Conservation (phyloP, 2,329 filamentous ascomycete genomes). For the Bimuria novae-zelandiae region DNA sequence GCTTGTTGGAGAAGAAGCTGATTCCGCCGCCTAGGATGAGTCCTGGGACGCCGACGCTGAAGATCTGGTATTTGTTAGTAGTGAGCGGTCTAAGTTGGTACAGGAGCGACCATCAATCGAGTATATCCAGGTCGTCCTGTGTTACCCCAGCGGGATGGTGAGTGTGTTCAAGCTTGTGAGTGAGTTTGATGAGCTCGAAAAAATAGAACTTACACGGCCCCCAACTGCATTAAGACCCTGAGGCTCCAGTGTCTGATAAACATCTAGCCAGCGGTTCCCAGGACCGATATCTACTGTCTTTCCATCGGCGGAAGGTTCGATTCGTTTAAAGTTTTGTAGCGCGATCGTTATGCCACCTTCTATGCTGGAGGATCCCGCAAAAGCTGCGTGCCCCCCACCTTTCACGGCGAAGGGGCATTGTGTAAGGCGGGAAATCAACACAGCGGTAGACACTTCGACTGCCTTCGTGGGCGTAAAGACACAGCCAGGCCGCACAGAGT, state of each 20-base stretch:
- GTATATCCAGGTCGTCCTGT: no score
- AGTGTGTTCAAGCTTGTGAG: no score
- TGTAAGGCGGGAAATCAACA: constrained; percentile 29
- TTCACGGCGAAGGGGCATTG: constrained; percentile 23
- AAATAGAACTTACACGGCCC: constrained; percentile 30
- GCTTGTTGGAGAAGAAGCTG: constrained; percentile 29
- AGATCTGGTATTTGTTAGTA: background rate
- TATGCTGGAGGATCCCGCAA: constrained; percentile 37
- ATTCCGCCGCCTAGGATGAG: constrained; percentile 20
- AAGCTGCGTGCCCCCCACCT: constrained; percentile 16
- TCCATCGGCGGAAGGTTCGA: constrained; percentile 21
- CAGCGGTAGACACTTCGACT: constrained; percentile 22
- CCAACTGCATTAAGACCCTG: constrained; percentile 30
- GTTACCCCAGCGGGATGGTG: no score
- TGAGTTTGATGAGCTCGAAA: no score
- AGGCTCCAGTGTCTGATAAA: constrained; percentile 27
- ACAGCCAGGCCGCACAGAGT: background rate
- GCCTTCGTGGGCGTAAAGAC: constrained; percentile 31
- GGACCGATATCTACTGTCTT: constrained; percentile 31
- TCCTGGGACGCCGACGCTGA: background rate
- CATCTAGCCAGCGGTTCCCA: constrained; percentile 38
- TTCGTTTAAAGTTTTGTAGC: constrained; percentile 29
- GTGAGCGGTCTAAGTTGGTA: no score
- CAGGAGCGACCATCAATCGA: no score
- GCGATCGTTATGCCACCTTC: constrained; percentile 38